Conservation (phyloP, 202 grass and related monocot species). For the Digitaria exilis region DNA sequence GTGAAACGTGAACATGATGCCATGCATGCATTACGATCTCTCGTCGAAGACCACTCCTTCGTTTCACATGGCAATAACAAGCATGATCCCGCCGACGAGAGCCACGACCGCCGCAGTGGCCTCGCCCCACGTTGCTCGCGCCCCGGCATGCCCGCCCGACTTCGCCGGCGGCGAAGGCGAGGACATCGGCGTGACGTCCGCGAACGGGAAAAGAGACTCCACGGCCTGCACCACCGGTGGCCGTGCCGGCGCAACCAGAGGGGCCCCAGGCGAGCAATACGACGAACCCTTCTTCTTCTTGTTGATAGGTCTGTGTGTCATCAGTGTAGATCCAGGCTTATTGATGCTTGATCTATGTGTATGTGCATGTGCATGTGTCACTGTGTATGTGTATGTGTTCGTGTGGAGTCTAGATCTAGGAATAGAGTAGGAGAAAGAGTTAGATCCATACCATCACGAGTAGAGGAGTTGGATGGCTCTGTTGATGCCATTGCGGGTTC, state of each 20-base stretch:
- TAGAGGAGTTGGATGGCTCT: too few species aligned
- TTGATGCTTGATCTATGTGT: too few species aligned
- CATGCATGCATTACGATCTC: not conserved
- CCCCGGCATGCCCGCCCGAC: not conserved
- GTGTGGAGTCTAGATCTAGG: too few species aligned
- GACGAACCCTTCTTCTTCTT: not conserved
- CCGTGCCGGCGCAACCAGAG: not conserved
- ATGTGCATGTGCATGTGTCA: too few species aligned
- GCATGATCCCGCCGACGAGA: conserved; percentile 35
- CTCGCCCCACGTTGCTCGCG: conserved; percentile 14
- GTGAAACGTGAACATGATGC: not conserved
- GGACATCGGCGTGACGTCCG: conserved; percentile 40
- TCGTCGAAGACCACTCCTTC: not conserved
- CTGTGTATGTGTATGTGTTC: too few species aligned
- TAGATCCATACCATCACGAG: too few species aligned
- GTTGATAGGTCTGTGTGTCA: too few species aligned
- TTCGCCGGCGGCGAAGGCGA: not conserved
- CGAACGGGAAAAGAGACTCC: conserved; percentile 24
- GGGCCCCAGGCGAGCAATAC: conserved; percentile 19
- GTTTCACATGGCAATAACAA: conserved; percentile 35
- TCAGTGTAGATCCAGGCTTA: too few species aligned
- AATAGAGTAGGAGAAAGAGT: too few species aligned
- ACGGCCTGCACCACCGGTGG: conserved; percentile 13
- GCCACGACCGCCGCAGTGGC: conserved; percentile 12
- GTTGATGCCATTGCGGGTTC: too few species aligned